Conservation (phyloP, 805 yeast genomes). For the Yarrowia sp. region DNA sequence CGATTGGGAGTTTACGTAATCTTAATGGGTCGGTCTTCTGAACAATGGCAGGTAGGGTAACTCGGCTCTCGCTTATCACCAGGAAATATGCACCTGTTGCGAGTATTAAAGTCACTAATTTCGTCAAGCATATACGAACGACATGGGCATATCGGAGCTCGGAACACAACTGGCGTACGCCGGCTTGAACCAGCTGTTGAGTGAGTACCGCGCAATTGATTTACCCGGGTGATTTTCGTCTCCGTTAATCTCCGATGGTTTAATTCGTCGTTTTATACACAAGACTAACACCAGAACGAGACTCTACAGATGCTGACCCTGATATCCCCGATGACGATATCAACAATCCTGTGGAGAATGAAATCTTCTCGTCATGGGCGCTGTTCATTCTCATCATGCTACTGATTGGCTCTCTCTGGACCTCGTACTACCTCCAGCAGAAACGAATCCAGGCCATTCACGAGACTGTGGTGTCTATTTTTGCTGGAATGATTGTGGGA, state of each 20-base stretch:
- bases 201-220: constrained; percentile 1
- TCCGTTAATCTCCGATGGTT: constrained; percentile 3
- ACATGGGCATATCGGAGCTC: constrained; percentile 38
- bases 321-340: constrained; percentile 57
- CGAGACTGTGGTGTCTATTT: constrained; percentile 94
- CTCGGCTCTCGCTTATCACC: constrained; percentile 35
- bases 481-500: constrained; percentile 97
- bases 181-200: constrained; percentile 24
- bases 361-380: constrained; percentile 97
- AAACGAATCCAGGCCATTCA: constrained; percentile 93
- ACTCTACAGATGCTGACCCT: constrained; percentile 52
- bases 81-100: constrained; percentile 35
- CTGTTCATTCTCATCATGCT: constrained; percentile 82
- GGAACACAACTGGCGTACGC: constrained; percentile 37
- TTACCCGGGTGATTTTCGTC: not conserved
- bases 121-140: constrained; percentile 2
- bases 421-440: constrained; percentile 90
- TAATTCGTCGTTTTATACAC: not conserved
- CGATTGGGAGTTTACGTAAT: constrained; percentile 8
- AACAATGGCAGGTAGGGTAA: constrained; percentile 28
- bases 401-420: constrained; percentile 90
- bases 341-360: constrained; percentile 88
- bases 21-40: not conserved
- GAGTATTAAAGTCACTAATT: constrained; percentile 37
- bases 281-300: constrained; percentile 44